phyloP scores from a whole-genome alignment of 2,329 filamentous ascomycete species.

The Dothiorella sarmentorum region DNA sequence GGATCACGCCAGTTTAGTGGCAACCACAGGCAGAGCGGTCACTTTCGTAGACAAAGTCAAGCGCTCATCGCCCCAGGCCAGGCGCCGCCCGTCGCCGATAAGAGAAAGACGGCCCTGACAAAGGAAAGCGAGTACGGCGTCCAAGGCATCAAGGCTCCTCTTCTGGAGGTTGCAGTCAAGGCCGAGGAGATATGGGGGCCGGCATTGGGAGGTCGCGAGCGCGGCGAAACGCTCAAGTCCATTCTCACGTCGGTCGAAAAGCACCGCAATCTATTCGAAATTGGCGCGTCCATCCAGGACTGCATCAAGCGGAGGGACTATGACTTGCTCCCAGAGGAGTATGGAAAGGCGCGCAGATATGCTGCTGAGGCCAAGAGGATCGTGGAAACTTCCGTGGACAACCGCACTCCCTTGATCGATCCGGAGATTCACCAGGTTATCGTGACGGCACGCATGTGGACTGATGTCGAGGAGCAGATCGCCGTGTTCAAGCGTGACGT shows the following conservation, averaged over 20 bases:
- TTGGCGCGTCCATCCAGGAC: slow-evolving; percentile 72
- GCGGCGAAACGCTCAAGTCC: slow-evolving; percentile 80
- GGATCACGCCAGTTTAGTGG: slow-evolving; percentile 59
- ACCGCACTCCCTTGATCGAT: slow-evolving; percentile 62
- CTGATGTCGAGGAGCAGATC: slow-evolving; percentile 84
- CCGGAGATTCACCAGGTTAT: slow-evolving; percentile 81
- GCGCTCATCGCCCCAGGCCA: slow-evolving; percentile 31
- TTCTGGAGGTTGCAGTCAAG: slow-evolving; percentile 87
- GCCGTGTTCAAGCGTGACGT: slow-evolving; percentile 82
- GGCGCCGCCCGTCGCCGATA: slow-evolving; percentile 46
- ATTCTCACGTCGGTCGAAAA: slow-evolving; percentile 73
- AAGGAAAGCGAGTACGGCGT: slow-evolving; percentile 68
- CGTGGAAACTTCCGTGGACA: slow-evolving; percentile 53
- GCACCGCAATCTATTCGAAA: slow-evolving; percentile 77
- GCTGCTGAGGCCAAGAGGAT: slow-evolving; percentile 73
- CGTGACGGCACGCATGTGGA: slow-evolving; percentile 90
- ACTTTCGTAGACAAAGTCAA: slow-evolving; percentile 46
- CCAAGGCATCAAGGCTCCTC: slow-evolving; percentile 69
- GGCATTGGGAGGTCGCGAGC: slow-evolving; percentile 83
- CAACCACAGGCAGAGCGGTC: slow-evolving; percentile 43
- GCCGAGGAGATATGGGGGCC: slow-evolving; percentile 98
- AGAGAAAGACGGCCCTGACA: slow-evolving; percentile 82
- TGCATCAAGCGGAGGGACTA: slow-evolving; percentile 90
- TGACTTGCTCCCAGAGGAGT: slow-evolving; percentile 81
- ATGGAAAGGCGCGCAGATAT: slow-evolving; percentile 75